phyloP scores from a whole-genome alignment of 2,329 filamentous ascomycete genomes.

The Fusarium abutilonis region DNA sequence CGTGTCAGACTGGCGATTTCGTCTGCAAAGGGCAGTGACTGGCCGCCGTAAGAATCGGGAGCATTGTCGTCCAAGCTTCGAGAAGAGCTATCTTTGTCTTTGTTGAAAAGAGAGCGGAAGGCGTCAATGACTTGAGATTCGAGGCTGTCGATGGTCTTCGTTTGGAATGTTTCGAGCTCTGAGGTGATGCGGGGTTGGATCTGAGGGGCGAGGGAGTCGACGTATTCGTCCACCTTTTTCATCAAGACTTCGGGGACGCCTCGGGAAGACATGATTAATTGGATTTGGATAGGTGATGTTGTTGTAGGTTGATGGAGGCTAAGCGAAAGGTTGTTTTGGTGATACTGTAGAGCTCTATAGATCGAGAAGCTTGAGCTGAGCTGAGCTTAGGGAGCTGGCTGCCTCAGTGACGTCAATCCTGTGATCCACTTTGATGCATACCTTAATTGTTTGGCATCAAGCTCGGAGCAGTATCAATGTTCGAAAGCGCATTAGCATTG shows the following conservation, averaged over 20 bases:
- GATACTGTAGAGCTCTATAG: neutral
- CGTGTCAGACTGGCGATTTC: slow-evolving; percentile 56
- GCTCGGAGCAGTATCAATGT: too few relatives aligned
- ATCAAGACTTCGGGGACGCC: slow-evolving; percentile 56
- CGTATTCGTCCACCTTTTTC: slow-evolving; percentile 57
- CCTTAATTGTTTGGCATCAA: too few relatives aligned
- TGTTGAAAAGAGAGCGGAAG: slow-evolving; percentile 57
- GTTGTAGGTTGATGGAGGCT: slow-evolving; percentile 1
- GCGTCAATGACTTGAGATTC: slow-evolving; percentile 57
- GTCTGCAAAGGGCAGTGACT: slow-evolving; percentile 57
- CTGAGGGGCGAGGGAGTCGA: slow-evolving; percentile 58
- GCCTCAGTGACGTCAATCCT: slow-evolving; percentile 33
- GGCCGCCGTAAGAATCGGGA: slow-evolving; percentile 54
- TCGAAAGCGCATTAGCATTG: too few relatives aligned
- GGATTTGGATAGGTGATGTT: neutral
- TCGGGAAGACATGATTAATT: slow-evolving; percentile 49
- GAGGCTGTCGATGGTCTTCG: slow-evolving; percentile 57
- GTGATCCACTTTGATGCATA: slow-evolving; percentile 10
- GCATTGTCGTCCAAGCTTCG: slow-evolving; percentile 48
- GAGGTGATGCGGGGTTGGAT: slow-evolving; percentile 58
- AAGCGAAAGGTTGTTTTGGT: slow-evolving; percentile 15
- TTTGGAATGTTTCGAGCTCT: slow-evolving; percentile 57
- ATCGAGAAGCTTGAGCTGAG: slow-evolving; percentile 6
- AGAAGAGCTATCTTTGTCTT: slow-evolving; percentile 40
- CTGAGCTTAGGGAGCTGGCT: slow-evolving; percentile 5